Base-by-base conservation (phyloP, 179 eudicot species). In the Silene noctiflora region DNA sequence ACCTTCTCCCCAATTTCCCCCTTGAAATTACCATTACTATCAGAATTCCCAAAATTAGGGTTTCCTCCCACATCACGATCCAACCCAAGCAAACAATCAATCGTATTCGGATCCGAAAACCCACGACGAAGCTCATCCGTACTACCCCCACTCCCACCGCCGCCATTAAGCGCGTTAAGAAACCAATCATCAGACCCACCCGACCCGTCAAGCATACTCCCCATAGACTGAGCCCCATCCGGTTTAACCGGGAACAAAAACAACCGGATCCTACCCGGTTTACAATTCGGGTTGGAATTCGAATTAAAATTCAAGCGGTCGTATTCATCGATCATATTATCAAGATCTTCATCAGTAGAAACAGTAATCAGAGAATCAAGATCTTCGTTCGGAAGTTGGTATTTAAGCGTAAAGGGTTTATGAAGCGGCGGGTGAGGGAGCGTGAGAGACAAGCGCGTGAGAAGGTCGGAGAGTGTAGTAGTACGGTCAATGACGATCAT, bases 171-270 rank as follows among this genome's bases (percentile, higher is more conserved):
- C 1, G 89, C 97, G 39, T 83, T 83, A 3, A 92, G 13, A 48
- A 94, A 94, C 98, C 98, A 92, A 59, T 88, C 90, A 48, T 90
- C 94, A 0, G 94, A 88, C 73, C 88, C 79, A 31, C 82, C 75
- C 1, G 91, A 81, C 20, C 80, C 84, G 35, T 88, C 95, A 0
- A 93, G 82, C 14, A 87, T 72, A 56, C 86, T 81, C 33, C 88
- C 93, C 22, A 90, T 82, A 6, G 90, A 84, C 0, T 83, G 39
- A 0, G 80, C 73, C 19, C 87, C 81, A 8, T 86, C 89, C 1
- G 84, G 82, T 66, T 81, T 84, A 6, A 66, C 4, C 11, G 86
- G 88, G 17, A 90, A 90, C 22, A 89, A 76, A 46, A 91, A 93
- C 14, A 93, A 56, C 1, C 96, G 83, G 44, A 93, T 80, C 51